These are phyloP conservation scores for Malassezia restricta DNA, from an alignment of 1,284 basidiomycete genomes.

Conservation along the genomic window DNA sequence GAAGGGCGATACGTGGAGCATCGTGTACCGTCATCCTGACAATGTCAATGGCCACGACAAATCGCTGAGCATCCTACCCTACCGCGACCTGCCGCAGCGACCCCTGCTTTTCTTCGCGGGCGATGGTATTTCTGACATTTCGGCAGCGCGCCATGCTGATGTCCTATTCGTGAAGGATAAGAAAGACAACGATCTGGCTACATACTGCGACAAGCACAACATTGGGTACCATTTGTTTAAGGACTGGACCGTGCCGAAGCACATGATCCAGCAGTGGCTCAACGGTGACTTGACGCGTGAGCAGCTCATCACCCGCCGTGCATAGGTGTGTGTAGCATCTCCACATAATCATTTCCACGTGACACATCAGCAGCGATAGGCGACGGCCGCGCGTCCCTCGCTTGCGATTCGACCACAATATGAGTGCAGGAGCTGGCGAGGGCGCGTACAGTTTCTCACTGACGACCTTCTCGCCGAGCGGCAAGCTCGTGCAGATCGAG, in stretches of 20 bases:
- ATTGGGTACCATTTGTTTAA: slow-evolving; percentile 42
- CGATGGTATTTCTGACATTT: slow-evolving; percentile 46
- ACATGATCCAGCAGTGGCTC: slow-evolving; percentile 25
- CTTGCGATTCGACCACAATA: background rate
- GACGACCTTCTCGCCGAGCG: slow-evolving; percentile 96
- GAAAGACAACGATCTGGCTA: slow-evolving; percentile 44
- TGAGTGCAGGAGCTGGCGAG: slow-evolving; percentile 42
- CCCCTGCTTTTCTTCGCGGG: slow-evolving; percentile 45
- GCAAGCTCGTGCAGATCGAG: slow-evolving; percentile 80
- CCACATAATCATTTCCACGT: background rate
- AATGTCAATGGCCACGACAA: slow-evolving; percentile 45
- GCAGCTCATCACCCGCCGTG: slow-evolving; percentile 4
- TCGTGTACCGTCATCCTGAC: slow-evolving; percentile 44
- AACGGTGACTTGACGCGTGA: slow-evolving; percentile 4
- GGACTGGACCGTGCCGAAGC: slow-evolving; percentile 40
- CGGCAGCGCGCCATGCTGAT: slow-evolving; percentile 43
- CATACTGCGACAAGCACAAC: slow-evolving; percentile 38
- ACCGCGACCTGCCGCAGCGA: slow-evolving; percentile 37
- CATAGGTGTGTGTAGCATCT: background rate
- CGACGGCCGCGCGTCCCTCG: slow-evolving; percentile 10
- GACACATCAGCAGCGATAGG: background rate
- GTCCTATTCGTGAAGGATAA: slow-evolving; percentile 45
- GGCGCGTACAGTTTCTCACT: slow-evolving; percentile 70
- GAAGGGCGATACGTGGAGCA: slow-evolving; percentile 39
- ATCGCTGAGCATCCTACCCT: slow-evolving; percentile 39